These are phyloP conservation scores for Tolypocladium tropicale DNA, from an alignment of 2,329 filamentous ascomycete genomes.

Conservation along the genomic window DNA sequence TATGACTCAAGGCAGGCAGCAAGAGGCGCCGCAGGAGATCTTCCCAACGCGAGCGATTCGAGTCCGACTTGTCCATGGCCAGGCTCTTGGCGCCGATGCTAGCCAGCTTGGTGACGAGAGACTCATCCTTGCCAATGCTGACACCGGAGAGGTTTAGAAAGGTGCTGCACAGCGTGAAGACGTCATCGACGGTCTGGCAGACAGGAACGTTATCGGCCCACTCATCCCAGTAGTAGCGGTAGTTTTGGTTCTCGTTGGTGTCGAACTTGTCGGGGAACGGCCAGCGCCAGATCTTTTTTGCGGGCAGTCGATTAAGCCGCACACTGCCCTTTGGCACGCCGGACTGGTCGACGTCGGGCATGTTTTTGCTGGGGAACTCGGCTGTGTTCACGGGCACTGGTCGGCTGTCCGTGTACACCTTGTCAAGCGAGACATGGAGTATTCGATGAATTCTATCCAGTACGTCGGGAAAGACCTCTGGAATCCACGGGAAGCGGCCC, in stretches of 20 bases:
- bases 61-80: conserved; percentile 54
- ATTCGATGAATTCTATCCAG: conserved; percentile 76
- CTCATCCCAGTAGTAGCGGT: conserved; percentile 94
- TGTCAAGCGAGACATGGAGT: conserved; percentile 68
- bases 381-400: conserved; percentile 19
- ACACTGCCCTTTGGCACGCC: conserved; percentile 60
- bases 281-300: conserved; percentile 70
- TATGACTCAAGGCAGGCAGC: conserved; percentile 81
- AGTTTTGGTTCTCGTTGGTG: conserved; percentile 65
- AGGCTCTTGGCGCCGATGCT: conserved; percentile 74
- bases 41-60: conserved; percentile 71
- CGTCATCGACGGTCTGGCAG: conserved; percentile 82
- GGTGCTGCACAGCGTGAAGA: conserved; percentile 77
- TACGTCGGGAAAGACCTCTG: conserved; percentile 74
- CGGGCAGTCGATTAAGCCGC: conserved; percentile 45
- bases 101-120: conserved; percentile 71
- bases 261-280: conserved; percentile 71
- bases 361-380: conserved; percentile 32
- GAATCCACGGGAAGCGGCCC: conserved; percentile 85
- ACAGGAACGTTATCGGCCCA: conserved; percentile 91
- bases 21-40: conserved; percentile 74
- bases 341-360: conserved; percentile 49
- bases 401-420: conserved; percentile 48
- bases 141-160: conserved; percentile 79
- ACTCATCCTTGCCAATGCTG: conserved; percentile 76